Evolutionary conservation across 768 basidiomycete species (phyloP).

Genomic region (Holtermannia corniformis): DNA sequence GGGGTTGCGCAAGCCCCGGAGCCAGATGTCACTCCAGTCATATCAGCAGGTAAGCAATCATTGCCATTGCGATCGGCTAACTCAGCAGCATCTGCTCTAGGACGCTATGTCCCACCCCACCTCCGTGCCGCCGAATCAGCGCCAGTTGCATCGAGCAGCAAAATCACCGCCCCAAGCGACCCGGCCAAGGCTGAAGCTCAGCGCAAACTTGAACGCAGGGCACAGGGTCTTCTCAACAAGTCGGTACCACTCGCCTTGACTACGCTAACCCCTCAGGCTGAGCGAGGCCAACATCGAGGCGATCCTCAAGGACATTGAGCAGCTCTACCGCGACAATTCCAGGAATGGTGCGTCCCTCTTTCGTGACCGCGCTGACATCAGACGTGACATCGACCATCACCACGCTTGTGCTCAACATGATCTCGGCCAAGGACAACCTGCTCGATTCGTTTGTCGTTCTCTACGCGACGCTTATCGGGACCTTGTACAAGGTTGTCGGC

Average conservation of each 20-base stretch:
- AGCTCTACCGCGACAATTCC: constrained; percentile 62
- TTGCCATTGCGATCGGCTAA: no score
- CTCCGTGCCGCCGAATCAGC: constrained; percentile 45
- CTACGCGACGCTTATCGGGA: constrained; percentile 73
- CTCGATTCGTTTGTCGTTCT: constrained; percentile 84
- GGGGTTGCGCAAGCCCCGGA: constrained; percentile 15
- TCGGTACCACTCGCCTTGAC: constrained; percentile 33
- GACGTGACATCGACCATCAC: constrained; percentile 77
- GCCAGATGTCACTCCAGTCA: background rate
- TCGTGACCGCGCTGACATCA: constrained; percentile 33
- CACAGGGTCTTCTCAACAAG: constrained; percentile 86
- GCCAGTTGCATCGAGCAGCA: constrained; percentile 19
- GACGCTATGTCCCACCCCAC: constrained; percentile 70
- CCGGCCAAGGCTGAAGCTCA: constrained; percentile 42
- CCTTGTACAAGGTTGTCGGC: constrained; percentile 69
- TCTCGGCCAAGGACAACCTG: constrained; percentile 67
- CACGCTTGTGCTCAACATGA: constrained; percentile 63
- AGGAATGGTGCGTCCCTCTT: constrained; percentile 57
- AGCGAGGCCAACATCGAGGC: constrained; percentile 78
- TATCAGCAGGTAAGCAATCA: no score
- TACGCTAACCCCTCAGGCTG: constrained; percentile 49
- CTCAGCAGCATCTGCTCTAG: constrained; percentile 24
- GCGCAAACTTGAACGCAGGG: constrained; percentile 58
- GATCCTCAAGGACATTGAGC: constrained; percentile 65
- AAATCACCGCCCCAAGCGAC: constrained; percentile 40